Conservation (phyloP, 331 rosid species). For the Prunus yedoensis region DNA sequence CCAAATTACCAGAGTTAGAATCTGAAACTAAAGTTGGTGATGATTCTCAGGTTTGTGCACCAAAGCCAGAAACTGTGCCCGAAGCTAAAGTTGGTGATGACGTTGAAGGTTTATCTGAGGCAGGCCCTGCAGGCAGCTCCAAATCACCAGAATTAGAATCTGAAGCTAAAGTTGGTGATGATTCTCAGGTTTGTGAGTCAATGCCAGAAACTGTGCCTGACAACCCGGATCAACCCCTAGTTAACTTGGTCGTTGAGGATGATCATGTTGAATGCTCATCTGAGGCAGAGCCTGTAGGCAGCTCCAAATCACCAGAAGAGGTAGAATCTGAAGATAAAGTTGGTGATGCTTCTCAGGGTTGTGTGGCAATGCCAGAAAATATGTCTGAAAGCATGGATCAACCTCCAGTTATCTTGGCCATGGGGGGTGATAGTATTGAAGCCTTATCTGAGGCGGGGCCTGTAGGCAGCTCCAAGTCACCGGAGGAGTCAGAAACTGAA, state of each 20-base stretch:
- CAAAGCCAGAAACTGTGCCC: constrained; percentile 14
- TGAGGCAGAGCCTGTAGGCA: neutral
- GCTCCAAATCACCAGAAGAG: neutral
- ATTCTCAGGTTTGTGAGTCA: constrained; percentile 21
- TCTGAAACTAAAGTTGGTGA: constrained; percentile 21
- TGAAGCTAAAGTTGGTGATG: constrained; percentile 22
- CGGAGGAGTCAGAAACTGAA: constrained; percentile 25
- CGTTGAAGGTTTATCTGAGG: constrained; percentile 30
- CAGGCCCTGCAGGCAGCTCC: constrained; percentile 5
- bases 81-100: constrained; percentile 18
- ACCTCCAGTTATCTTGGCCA: constrained; percentile 30
- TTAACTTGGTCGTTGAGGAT: neutral
- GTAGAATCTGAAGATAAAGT: constrained; percentile 31
- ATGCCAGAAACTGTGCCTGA: constrained; percentile 8
- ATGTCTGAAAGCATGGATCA: constrained; percentile 22
- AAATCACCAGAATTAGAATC: constrained; percentile 7
- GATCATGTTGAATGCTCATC: neutral
- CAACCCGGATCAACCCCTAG: constrained; percentile 14
- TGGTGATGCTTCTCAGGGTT: constrained; percentile 16
- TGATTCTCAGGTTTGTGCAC: constrained; percentile 22
- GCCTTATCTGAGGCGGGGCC: constrained; percentile 26
- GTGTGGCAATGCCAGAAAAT: constrained; percentile 23
- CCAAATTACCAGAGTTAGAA: constrained; percentile 1
- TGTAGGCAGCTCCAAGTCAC: neutral
- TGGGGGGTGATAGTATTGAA: constrained; percentile 28